Percentiles rank a stretch among this genome's conserved stretches.
Conservation (phyloP, 140 eudicot species). For the Senecio squalidus region DNA sequence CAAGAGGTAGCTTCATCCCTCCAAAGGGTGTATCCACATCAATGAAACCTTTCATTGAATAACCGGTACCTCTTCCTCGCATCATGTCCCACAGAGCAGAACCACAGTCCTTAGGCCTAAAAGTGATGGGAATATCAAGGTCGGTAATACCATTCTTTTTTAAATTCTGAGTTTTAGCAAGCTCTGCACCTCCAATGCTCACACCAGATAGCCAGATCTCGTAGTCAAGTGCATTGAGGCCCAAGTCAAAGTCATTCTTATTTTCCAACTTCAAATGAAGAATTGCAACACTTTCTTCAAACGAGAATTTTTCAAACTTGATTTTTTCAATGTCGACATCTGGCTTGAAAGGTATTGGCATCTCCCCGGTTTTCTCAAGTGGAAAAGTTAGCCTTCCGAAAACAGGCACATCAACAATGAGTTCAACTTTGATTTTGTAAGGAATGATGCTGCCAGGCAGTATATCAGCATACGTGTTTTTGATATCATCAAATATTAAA, state of each 20-base stretch:
- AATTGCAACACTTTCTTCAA: slow-evolving; percentile 78
- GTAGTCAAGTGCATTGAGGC: slow-evolving; percentile 68
- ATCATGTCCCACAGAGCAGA: slow-evolving; percentile 99
- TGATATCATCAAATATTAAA: slow-evolving; percentile 73
- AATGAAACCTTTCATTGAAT: slow-evolving; percentile 83
- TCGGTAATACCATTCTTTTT: slow-evolving; percentile 55
- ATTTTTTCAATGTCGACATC: slow-evolving; percentile 89
- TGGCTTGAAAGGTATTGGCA: slow-evolving; percentile 91
- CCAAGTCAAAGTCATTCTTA: slow-evolving; percentile 86
- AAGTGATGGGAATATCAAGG: slow-evolving; percentile 79
- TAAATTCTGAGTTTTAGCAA: slow-evolving; percentile 47
- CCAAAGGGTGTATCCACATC: slow-evolving; percentile 95
- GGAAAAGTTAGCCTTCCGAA: slow-evolving; percentile 89
- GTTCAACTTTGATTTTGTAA: slow-evolving; percentile 77
- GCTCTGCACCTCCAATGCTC: slow-evolving; percentile 86
- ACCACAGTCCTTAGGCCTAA: slow-evolving; percentile 95
- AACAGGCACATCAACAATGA: slow-evolving; percentile 86
- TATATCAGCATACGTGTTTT: slow-evolving; percentile 62
- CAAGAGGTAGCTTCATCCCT: slow-evolving; percentile 77
- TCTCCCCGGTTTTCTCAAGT: slow-evolving; percentile 85
- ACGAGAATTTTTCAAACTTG: slow-evolving; percentile 70
- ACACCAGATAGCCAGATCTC: slow-evolving; percentile 87
- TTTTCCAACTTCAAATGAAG: slow-evolving; percentile 88
- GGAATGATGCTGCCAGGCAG: slow-evolving; percentile 90
- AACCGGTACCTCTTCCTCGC: slow-evolving; percentile 92